Evolutionary conservation across 306 rosid species (phyloP), one percentile per base, ranked within the genome.

Genomic region (Styphnolobium japonicum): DNA sequence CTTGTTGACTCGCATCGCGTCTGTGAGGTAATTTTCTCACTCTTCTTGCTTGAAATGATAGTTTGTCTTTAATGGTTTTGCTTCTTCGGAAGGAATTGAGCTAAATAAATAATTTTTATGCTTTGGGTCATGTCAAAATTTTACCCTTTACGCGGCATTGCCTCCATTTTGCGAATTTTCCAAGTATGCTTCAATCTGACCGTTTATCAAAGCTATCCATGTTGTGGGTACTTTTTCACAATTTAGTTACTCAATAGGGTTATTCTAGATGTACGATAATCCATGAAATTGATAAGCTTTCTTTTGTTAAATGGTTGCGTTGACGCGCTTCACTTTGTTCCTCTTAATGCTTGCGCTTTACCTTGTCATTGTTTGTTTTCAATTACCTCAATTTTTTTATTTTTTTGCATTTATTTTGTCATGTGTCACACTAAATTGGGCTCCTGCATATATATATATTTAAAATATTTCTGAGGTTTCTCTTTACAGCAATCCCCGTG

Each of bases 211-310:
- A 12, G 21, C 1, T 72, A 78, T 71, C 7, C 51, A 39, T 55
- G 63, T 62, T 77, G 56, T 82, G 79, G 86, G 82, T 16, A 49
- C 1, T 27, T 27, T 82, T 36, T 49, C 51, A 4, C 34, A 14
- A 43, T 57, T 75, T 74, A 7, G 36, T 15, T 58, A 7, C 21
- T 52, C 7, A 27, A 3, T 27, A 27, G 1, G 31, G 31, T 27
- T 27, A 1, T 27, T 3, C 31, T 25, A 51, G 37, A 6, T 64
- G 1, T 21, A 46, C 57, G 58, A 64, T 69, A 27, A 48, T 25
- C 40, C 58, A 29, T 16, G 34, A 10, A 4, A n/a, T 46, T 46
- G 1, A 4, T 39, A 39, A 39, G 8, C 4, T 39, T 42, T 39
- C 6, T 46, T 46, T 46, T 4, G 2, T 15, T 58, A 10, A 9